A percentile compares a stretch with the other conserved stretches of the same genome.
These are phyloP conservation scores for Tolypocladium ovalisporum DNA, from an alignment of 2,329 filamentous ascomycete genomes.

Conservation along the genomic window DNA sequence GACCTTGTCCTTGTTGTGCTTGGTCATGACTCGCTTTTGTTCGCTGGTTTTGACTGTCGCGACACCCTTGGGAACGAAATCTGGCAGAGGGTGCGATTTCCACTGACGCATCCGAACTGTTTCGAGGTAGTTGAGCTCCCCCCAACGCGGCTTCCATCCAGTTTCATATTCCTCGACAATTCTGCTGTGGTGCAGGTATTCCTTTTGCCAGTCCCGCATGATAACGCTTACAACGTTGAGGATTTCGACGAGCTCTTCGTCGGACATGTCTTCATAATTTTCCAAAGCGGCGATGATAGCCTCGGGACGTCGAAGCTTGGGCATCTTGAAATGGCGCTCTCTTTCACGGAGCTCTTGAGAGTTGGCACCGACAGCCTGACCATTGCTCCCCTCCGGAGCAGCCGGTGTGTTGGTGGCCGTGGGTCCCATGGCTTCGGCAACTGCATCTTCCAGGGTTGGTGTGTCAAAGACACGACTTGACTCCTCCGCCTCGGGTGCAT, in stretches of 20 bases:
- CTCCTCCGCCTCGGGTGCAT: slow-evolving; percentile 19
- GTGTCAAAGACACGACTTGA: slow-evolving; percentile 27
- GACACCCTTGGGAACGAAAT: neutral
- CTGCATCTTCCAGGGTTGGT: slow-evolving; percentile 26
- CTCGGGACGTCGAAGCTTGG: slow-evolving; percentile 38
- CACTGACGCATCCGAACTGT: neutral
- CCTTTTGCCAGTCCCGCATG: slow-evolving; percentile 40
- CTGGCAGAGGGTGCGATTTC: neutral
- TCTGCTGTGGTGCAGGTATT: slow-evolving; percentile 39
- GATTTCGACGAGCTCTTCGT: slow-evolving; percentile 31
- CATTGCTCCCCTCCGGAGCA: slow-evolving; percentile 14
- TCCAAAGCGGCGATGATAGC: slow-evolving; percentile 38
- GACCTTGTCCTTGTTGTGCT: neutral
- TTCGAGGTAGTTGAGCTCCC: slow-evolving; percentile 30
- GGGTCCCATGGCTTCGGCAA: slow-evolving; percentile 25
- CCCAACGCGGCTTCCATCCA: slow-evolving; percentile 35
- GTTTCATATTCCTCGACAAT: slow-evolving; percentile 49
- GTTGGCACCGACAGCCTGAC: slow-evolving; percentile 25
- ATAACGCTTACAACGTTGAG: slow-evolving; percentile 33
- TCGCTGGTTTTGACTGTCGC: neutral
- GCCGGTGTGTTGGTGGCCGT: slow-evolving; percentile 26
- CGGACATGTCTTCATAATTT: slow-evolving; percentile 37
- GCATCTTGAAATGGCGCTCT: slow-evolving; percentile 29
- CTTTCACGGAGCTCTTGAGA: slow-evolving; percentile 19
- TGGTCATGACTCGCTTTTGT: neutral